Evolutionary conservation across 1,284 basidiomycete species (phyloP), one percentile per base, ranked within the genome.

Genomic region (Sphagnurus paluster): DNA sequence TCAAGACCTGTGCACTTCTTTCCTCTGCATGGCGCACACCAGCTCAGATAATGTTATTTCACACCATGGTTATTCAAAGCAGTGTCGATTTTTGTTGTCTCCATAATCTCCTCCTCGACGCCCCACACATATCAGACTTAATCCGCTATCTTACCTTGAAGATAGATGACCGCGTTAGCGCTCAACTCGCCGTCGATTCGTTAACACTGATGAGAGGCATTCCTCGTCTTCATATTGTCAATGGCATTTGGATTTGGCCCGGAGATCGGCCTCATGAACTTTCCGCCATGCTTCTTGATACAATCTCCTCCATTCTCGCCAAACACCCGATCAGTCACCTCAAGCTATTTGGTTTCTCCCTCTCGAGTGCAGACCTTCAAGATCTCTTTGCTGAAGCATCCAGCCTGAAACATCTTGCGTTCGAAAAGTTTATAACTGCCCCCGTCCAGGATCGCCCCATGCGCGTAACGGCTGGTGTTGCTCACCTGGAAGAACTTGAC

Each of bases 1-100:
- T 34, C 33, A 47, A 47, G 28, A 30, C 45, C 3, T 47, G 45
- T 38, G 20, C 44, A 2, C 44, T 39, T 19, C 23, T 46, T n/a
- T 46, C 38, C 2, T 13, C 6, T 14, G 24, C 28, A 2, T 47
- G 34, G 46, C 29, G 34, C 11, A 40, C 39, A 33, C 32, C 46
- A 25, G 46, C 39, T 21, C 40, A 47, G 21, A 30, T 30, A 1
- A 20, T 16, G 9, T 9, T 47, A 2, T 47, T 47, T 29, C 21
- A 34, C 14, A 36, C 36, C 20, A 24, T 34, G 10, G 37, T 10
- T 14, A 36, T n/a, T n/a, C 26, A 30, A 11, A 42, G 25, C 29
- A 26, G 21, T 14, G 21, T 24, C 14, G 33, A 38, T 2, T 37
- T 20, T 25, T 28, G 30, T n/a, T 35, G 39, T 20, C 23, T 47